These are phyloP conservation scores for Leucocoprinus birnbaumii DNA, from an alignment of 768 basidiomycete genomes.

Conservation along the genomic window DNA sequence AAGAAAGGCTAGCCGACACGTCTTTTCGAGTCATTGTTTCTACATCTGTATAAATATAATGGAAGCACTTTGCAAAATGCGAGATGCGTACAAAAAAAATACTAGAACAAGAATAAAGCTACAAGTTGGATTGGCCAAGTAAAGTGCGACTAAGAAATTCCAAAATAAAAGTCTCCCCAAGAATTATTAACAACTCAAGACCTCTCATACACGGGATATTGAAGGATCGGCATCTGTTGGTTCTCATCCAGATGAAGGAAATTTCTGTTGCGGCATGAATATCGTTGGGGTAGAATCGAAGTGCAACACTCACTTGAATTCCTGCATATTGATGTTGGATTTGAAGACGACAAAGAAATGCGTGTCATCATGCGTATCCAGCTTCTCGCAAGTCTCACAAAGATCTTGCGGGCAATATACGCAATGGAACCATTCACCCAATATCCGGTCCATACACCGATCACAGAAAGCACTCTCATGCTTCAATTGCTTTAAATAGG, in stretches of 20 bases:
- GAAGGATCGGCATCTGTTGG: constrained; percentile 53
- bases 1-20: constrained; percentile 53
- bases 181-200: constrained; percentile 9
- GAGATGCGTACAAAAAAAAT: neutral
- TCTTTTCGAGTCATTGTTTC: neutral
- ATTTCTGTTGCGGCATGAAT: constrained; percentile 30
- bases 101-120: neutral
- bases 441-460: constrained; percentile 76
- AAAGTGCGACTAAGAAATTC: neutral
- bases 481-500: constrained; percentile 56
- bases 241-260: constrained; percentile 55
- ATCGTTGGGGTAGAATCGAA: neutral
- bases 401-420: constrained; percentile 85
- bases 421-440: constrained; percentile 91
- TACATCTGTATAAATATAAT: neutral
- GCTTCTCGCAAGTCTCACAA: constrained; percentile 78
- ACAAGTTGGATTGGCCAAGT: neutral
- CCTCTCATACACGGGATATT: constrained; percentile 54
- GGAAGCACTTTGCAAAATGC: neutral
- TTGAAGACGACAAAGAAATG: constrained; percentile 92
- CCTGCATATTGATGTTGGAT: constrained; percentile 76
- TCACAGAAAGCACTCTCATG: constrained; percentile 81
- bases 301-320: constrained; percentile 52
- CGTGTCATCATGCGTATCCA: constrained; percentile 78
- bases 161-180: constrained; percentile 10